Evolutionary conservation across 176 grass and related monocot genomes (phyloP), one percentile per base, ranked within the genome.

Genomic region (Hyparrhenia diplandra): DNA sequence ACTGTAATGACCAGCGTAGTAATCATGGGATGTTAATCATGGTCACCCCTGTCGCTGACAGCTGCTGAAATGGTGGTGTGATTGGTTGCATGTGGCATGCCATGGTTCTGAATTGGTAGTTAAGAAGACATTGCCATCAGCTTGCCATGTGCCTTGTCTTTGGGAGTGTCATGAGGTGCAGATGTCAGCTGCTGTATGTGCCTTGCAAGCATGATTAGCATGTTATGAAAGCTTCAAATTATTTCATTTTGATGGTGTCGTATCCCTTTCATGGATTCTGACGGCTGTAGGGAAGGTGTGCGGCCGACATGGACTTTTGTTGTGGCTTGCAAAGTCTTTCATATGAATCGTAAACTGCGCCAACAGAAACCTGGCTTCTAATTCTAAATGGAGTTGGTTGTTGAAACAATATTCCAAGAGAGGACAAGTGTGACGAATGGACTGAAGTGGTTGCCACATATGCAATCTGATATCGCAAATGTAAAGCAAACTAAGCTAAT

Each of bases 1-100:
- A 67, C 67, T 86, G 73, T 80, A 84, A 80, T 76, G 76, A 80
- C 14, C 69, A 80, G 76, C 51, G 69, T 69, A 84, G 62, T 67
- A n/a, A 78, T 34, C 66, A 71, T 81, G 87, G 40, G 77, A 64
- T 76, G 79, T 28, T 63, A 40, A 41, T 69, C 85, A 68, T 58
- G 72, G 72, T 78, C 41, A 43, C 0, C 52, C 18, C 58, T 79
- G 5, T 79, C 3, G 7, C 34, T 37, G 7, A 32, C 63, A 67
- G 17, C 45, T 80, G 45, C 13, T 69, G 64, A 47, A 39, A 37
- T 69, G 31, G 78, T 80, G 37, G 32, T 55, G 73, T 52, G 27
- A 35, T 74, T 52, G 13, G 46, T 34, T 74, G 45, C 45, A 55
- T 74, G 47, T 36, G 24, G 41, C 63, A 67, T 39, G 59, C 16